A percentile compares a stretch with the other conserved stretches of the same genome.
Evolutionary conservation across 768 basidiomycete species (phyloP).

Genomic region (Chalciporus sphaerocephalus): DNA sequence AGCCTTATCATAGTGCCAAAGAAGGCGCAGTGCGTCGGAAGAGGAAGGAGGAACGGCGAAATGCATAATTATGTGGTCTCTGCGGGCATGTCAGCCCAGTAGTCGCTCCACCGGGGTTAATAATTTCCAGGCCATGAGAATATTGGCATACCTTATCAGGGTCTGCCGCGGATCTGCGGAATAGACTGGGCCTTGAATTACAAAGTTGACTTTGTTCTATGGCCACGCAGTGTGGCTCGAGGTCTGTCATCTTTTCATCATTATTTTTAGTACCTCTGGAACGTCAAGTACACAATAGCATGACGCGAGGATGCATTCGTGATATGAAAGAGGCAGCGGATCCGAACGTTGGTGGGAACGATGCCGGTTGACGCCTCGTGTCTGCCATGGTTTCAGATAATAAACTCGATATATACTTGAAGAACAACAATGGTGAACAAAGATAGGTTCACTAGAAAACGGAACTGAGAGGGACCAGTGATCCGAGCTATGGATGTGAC

Average conservation of each 20-base stretch:
- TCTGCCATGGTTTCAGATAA: neutral
- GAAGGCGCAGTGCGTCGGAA: slow-evolving; percentile 15
- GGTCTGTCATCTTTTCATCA: slow-evolving; percentile 1
- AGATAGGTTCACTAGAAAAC: neutral
- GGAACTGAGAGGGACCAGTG: neutral
- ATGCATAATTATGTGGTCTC: slow-evolving; percentile 17
- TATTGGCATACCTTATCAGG: slow-evolving; percentile 19
- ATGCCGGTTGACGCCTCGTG: slow-evolving; percentile 8
- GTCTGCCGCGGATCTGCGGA: slow-evolving; percentile 30
- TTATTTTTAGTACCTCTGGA: slow-evolving; percentile 4
- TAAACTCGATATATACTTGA: neutral
- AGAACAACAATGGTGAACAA: neutral
- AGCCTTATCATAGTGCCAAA: slow-evolving; percentile 24
- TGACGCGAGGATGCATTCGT: neutral
- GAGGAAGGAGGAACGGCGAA: slow-evolving; percentile 26
- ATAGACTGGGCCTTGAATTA: slow-evolving; percentile 1
- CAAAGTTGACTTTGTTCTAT: slow-evolving; percentile 3
- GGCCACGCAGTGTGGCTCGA: slow-evolving; percentile 12
- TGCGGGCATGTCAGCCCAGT: slow-evolving; percentile 15
- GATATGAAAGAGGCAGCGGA: slow-evolving; percentile 7
- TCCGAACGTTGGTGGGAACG: slow-evolving; percentile 11
- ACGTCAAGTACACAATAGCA: neutral
- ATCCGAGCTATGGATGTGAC: slow-evolving; percentile 1
- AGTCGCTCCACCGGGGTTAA: slow-evolving; percentile 19
- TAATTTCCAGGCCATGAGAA: slow-evolving; percentile 23